These are phyloP conservation scores for Didymella keratinophila DNA, from an alignment of 2,329 filamentous ascomycete genomes.

Conservation along the genomic window DNA sequence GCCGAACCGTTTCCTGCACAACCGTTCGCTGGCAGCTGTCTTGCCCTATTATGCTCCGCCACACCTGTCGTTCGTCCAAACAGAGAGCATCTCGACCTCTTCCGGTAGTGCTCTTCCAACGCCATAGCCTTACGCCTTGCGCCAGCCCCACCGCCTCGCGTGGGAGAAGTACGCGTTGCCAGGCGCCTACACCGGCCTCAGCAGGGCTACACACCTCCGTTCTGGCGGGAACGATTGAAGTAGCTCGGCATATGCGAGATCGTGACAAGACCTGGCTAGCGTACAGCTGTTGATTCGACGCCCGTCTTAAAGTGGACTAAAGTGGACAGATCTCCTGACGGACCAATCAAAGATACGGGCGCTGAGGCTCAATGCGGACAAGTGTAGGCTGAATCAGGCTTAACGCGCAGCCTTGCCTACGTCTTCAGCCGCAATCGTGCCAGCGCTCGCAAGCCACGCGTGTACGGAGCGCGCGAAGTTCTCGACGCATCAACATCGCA, in stretches of 20 bases:
- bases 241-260: slow-evolving; percentile 7
- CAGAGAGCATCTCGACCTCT: slow-evolving; percentile 6
- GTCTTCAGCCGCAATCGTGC: slow-evolving; percentile 11
- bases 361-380: background rate
- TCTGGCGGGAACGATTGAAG: background rate
- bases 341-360: slow-evolving; percentile 9
- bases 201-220: background rate
- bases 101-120: background rate
- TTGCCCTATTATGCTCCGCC: background rate
- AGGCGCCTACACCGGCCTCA: background rate
- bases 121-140: slow-evolving; percentile 12
- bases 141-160: slow-evolving; percentile 6
- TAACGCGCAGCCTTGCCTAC: slow-evolving; percentile 9
- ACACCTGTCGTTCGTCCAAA: background rate
- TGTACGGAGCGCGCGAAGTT: slow-evolving; percentile 16
- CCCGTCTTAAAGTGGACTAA: slow-evolving; percentile 3
- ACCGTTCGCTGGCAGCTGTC: background rate
- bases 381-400: background rate
- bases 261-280: background rate
- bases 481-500: slow-evolving; percentile 2
- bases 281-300: slow-evolving; percentile 10
- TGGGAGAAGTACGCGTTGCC: background rate
- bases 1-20: slow-evolving; percentile 1
- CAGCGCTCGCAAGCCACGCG: slow-evolving; percentile 15
- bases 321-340: slow-evolving; percentile 1